phyloP scores from a whole-genome alignment of 2,329 filamentous ascomycete species.

The Colletotrichum sansevieriae region DNA sequence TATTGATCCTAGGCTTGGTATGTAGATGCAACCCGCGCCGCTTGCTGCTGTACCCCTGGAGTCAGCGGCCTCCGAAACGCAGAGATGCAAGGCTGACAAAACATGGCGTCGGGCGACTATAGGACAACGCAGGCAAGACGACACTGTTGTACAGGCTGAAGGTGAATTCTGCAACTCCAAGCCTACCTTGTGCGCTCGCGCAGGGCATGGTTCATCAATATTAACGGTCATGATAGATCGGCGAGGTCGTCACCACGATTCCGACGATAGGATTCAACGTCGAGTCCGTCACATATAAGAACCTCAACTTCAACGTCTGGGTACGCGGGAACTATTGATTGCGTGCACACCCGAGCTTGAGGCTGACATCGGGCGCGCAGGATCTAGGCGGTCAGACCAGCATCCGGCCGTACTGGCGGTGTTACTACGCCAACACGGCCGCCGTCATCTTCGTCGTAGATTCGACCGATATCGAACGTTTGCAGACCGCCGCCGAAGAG shows the following conservation, averaged over 20 bases:
- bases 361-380: slow-evolving; percentile 55
- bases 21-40: slow-evolving; percentile 49
- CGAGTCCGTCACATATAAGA: slow-evolving; percentile 98
- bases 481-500: slow-evolving; percentile 94
- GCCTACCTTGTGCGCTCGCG: background rate
- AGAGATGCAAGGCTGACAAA: slow-evolving; percentile 31
- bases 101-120: slow-evolving; percentile 34
- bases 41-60: slow-evolving; percentile 6
- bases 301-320: slow-evolving; percentile 99
- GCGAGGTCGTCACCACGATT: slow-evolving; percentile 98
- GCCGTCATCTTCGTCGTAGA: slow-evolving; percentile 99
- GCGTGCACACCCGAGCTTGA: slow-evolving; percentile 5
- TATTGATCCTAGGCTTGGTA: slow-evolving; percentile 94
- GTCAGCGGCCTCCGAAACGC: slow-evolving; percentile 19
- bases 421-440: slow-evolving; percentile 98
- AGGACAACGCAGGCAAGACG: slow-evolving; percentile 99
- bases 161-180: slow-evolving; percentile 60
- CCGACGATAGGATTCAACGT: slow-evolving; percentile 99
- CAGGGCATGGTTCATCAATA: slow-evolving; percentile 31
- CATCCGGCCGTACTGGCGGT: slow-evolving; percentile 98
- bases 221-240: slow-evolving; percentile 73
- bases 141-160: slow-evolving; percentile 96
- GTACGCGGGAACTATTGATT: slow-evolving; percentile 63
- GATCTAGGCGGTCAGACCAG: slow-evolving; percentile 98
- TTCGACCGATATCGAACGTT: slow-evolving; percentile 94